Base-by-base conservation (phyloP, 805 yeast genomes). In the Wickerhamomyces kurtzmanii region DNA sequence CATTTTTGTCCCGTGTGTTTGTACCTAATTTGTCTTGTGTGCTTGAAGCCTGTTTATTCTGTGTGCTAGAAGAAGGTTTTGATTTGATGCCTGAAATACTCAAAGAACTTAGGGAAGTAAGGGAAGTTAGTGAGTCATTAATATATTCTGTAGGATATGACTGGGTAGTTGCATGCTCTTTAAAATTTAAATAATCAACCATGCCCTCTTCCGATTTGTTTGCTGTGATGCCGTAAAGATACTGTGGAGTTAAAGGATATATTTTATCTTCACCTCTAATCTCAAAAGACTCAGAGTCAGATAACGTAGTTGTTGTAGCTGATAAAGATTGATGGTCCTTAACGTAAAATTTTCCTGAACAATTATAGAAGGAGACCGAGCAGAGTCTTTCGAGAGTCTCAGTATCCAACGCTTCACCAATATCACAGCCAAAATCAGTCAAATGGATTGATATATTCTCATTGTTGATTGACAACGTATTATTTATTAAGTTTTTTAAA, bases 201-300 rank as follows among this genome's bases (percentile, higher is more conserved):
- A 49, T 36, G 13, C 25, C 38, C 2, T 29, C 34, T 3, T 57
- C 49, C 17, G 52, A 53, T 11, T 52, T 49, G 17, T 55, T 48
- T 4, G 51, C 39, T 4, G 26, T 20, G 7, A 53, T 53, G 29
- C 68, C 73, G 18, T 76, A 57, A 31, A 76, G 51, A 40, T 79
- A 71, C 37, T 76, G 77, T 2, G 91, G 91, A 0, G 89, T 80
- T 10, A 71, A 66, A 13, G 77, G 83, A 40, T 71, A 75, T 17
- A 55, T 42, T 12, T 43, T 51, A 15, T 53, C 62, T 12, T 57
- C 62, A 24, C 46, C 62, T 9, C 62, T 59, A 15, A 68, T 54
- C 28, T 63, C 73, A 26, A 71, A 57, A 1, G 81, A 73, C 29
- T 67, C 66, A 0, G 75, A 53, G 31, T 68, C 75, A 0, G 80